Evolutionary conservation across 176 grass and related monocot genomes (phyloP), one percentile per base, ranked within the genome.

Genomic region (Eremochloa ophiuroides): DNA sequence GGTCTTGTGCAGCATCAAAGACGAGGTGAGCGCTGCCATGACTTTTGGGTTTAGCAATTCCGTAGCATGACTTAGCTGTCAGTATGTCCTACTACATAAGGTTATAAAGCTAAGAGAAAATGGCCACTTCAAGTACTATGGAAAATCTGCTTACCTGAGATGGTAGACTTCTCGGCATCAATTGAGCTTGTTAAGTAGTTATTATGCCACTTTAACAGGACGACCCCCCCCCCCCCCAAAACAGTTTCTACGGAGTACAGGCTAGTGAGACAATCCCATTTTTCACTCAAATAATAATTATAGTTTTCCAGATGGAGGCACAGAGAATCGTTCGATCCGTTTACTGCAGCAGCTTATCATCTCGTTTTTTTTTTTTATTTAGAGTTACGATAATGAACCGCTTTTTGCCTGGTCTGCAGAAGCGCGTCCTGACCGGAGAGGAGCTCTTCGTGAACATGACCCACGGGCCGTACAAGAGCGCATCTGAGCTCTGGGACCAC

Each of bases 381-480:
- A 6, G 43, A 55, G 8, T 3, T 9, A 18, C 23, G 25, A 27
- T 1, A 30, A 6, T 9, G 13, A 43, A 16, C 35, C 18, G 26
- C n/a, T 68, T 84, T 51, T n/a, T 50, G 14, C 39, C 9, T 66
- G 77, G 48, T 35, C 16, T 44, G 78, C 90, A 93, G 93, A 88
- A 76, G 73, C 87, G 93, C 66, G 85, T 93, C 25, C 66, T 93
- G 71, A 80, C 81, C 26, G 93, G 93, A 23, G 93, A 89, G 81
- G 85, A 75, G 62, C 80, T 97, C 3, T 93, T 97, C 76, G 88
- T 89, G 76, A 97, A 93, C 80, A 93, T 91, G 77, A 88, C 48
- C 25, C 80, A 91, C 23, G 91, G 91, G 31, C 94, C 88, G 12
- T 97, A 89, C 72, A 93, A 74, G 80, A 91, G 62, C 25, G 83